These are phyloP conservation scores for Vicia faba DNA, from an alignment of 306 rosid species.

Conservation along the genomic window DNA sequence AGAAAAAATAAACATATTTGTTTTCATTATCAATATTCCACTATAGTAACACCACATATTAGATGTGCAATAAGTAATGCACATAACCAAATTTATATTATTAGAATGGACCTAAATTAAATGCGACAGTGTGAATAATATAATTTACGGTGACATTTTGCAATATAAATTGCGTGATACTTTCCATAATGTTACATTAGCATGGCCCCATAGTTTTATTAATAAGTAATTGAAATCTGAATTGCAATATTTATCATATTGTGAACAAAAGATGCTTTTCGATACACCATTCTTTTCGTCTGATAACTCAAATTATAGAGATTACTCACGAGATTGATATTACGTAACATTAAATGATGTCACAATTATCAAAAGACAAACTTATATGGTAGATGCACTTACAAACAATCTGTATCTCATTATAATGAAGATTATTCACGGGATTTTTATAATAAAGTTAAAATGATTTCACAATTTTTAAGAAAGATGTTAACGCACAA, in stretches of 20 bases:
- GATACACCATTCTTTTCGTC: neutral
- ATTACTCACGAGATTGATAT: neutral
- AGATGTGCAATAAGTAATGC: no score
- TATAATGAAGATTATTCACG: neutral
- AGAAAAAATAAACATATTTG: no score
- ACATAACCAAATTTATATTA: no score
- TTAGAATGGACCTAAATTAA: no score
- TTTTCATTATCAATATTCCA: no score
- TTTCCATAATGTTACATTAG: neutral
- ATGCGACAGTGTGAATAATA: neutral
- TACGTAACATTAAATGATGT: neutral
- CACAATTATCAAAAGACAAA: neutral
- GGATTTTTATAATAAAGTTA: neutral
- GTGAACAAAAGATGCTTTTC: neutral
- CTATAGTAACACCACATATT: no score
- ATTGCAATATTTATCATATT: neutral
- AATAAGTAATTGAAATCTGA: neutral
- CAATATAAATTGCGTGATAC: neutral
- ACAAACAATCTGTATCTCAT: no score
- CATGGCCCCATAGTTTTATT: neutral
- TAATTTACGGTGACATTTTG: neutral
- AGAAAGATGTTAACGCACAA: neutral
- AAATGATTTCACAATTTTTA: neutral
- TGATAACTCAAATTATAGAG: neutral
- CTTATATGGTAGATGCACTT: neutral